phyloP scores from a whole-genome alignment of 2,329 filamentous ascomycete genomes.

The Rutstroemia sydowiana region DNA sequence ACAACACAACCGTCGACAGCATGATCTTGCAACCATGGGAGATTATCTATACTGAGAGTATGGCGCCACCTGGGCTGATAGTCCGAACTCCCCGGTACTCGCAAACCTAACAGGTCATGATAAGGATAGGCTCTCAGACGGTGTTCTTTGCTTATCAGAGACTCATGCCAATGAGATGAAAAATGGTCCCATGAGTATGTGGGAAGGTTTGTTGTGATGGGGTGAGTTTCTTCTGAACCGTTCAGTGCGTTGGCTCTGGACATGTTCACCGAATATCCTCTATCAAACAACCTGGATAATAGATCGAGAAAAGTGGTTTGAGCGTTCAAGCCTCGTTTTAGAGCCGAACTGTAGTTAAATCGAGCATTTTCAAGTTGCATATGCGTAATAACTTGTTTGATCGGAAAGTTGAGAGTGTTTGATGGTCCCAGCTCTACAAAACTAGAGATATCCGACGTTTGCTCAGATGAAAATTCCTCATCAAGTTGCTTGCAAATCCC shows the following conservation, averaged over 20 bases:
- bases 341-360: slow-evolving; percentile 13
- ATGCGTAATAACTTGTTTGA: slow-evolving; percentile 14
- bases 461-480: background rate
- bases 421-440: slow-evolving; percentile 17
- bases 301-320: slow-evolving; percentile 7
- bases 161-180: slow-evolving; percentile 45
- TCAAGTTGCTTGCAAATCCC: background rate
- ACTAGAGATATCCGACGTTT: background rate
- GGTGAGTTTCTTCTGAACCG: background rate
- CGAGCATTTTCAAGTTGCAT: slow-evolving; percentile 31
- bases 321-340: slow-evolving; percentile 11
- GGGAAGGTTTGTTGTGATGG: slow-evolving; percentile 33
- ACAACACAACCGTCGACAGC: slow-evolving; percentile 36
- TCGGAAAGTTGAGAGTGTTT: slow-evolving; percentile 13
- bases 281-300: slow-evolving; percentile 10
- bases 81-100: background rate
- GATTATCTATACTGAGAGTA: background rate
- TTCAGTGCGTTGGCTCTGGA: slow-evolving; percentile 41
- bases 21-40: slow-evolving; percentile 34
- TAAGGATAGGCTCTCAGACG: background rate
- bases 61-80: background rate
- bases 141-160: slow-evolving; percentile 39
- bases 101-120: background rate
- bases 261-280: slow-evolving; percentile 33
- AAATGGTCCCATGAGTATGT: slow-evolving; percentile 47